These are phyloP conservation scores for Fusarium nelsonii DNA, from an alignment of 2,329 filamentous ascomycete genomes.

Conservation along the genomic window DNA sequence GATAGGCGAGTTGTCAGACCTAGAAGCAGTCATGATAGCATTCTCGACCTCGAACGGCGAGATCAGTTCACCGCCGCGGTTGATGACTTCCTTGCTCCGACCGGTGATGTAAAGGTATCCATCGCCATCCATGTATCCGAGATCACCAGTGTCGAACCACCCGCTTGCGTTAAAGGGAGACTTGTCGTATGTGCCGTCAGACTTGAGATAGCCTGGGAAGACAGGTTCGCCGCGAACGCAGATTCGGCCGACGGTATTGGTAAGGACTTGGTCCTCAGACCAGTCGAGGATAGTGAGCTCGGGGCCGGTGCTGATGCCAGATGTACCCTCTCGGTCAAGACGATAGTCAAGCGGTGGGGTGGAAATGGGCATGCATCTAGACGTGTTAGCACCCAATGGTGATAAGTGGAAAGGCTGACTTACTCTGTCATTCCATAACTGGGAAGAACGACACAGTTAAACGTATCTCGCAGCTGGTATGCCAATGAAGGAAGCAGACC, in stretches of 20 bases:
- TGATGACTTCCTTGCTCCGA: constrained; percentile 20
- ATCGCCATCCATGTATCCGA: constrained; percentile 10
- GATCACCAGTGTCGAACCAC: constrained; percentile 12
- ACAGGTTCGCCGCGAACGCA: constrained; percentile 16
- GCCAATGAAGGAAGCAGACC: background rate
- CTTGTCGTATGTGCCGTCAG: constrained; percentile 8
- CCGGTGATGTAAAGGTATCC: constrained; percentile 23
- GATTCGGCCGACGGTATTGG: background rate
- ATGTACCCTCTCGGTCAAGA: constrained; percentile 12
- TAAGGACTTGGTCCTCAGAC: background rate
- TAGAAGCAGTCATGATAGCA: constrained; percentile 17
- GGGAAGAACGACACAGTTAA: constrained; percentile 8
- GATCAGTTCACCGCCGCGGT: constrained; percentile 5
- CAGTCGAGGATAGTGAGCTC: constrained; percentile 14
- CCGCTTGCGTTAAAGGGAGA: background rate
- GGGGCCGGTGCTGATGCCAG: constrained; percentile 16
- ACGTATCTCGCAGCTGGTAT: background rate
- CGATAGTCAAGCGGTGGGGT: constrained; percentile 9
- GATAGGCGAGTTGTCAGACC: background rate
- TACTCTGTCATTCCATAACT: constrained; percentile 29
- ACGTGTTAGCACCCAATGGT: background rate
- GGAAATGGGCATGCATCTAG: constrained; percentile 10
- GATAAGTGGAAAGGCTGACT: background rate
- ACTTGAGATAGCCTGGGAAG: background rate
- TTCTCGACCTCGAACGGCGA: constrained; percentile 21